Base-by-base conservation (phyloP, 2,329 filamentous ascomycete genomes). In the Hypoxylon sp. region DNA sequence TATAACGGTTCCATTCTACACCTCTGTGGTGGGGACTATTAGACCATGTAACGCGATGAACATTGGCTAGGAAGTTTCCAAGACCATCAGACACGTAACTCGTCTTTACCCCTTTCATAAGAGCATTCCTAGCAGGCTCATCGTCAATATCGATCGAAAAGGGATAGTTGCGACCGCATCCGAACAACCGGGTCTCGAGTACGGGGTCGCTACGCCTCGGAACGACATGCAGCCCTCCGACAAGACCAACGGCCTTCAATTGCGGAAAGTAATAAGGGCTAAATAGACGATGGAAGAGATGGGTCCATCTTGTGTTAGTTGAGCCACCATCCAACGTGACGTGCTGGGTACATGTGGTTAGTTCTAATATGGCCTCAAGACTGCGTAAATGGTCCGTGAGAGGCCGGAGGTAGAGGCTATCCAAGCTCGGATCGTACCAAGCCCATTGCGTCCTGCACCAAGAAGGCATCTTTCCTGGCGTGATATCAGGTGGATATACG, bases 351-450 rank as follows among this genome's bases (percentile, higher is more conserved):
- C 32, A 15, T 13, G 19, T 29, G n/a, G 42, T 48, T 10, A 55
- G 17, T 13, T 55, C 59, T 13, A 13, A 44, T 37, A 48, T 39
- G n/a, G 46, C n/a, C 3, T 52, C 27, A 6, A 58, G 19, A 27
- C 37, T 27, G 8, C 19, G 15, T 24, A 48, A 21, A 11, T 29
- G 17, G n/a, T 35, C 17, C 32, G 24, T 21, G n/a, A 21, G 4
- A 24, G 29, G 31, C 53, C n/a, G 39, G 2, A 64, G 15, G 15
- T 27, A 37, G 44, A 67, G 42, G 8, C 39, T 50, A 46, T 68
- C 65, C 39, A 61, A 57, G 10, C 37, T 50, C n/a, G 60, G 29
- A 35, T 64, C 65, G 21, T 57, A 64, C 65, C 65, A 68, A 11
- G 27, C 53, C 60, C 54, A 64, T 27, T 17, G n/a, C n/a, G 15